These are phyloP conservation scores for Pseudogymnoascus verrucosus DNA, from an alignment of 2,329 filamentous ascomycete species.

Conservation along the genomic window DNA sequence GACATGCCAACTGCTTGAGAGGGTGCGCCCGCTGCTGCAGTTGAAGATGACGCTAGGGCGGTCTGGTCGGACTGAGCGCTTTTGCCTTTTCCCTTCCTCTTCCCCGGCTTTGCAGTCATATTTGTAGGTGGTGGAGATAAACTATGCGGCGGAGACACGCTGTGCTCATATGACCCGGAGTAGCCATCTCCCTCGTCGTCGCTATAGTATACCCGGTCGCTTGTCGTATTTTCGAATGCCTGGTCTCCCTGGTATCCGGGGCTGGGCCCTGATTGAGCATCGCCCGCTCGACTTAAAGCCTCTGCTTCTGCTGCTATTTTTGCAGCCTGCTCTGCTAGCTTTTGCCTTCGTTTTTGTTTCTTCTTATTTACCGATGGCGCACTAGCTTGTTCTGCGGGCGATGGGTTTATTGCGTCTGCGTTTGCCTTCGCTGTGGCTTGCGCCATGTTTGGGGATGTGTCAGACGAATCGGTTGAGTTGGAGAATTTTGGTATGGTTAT, in stretches of 20 bases:
- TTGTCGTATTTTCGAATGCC: conserved; percentile 25
- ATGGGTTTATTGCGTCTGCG: conserved; percentile 19
- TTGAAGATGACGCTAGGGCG: conserved; percentile 20
- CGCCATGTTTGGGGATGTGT: conserved; percentile 42
- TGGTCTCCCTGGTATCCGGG: conserved; percentile 27
- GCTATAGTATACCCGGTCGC: conserved; percentile 47
- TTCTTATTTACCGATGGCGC: conserved; percentile 69
- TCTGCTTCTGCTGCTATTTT: conserved; percentile 27
- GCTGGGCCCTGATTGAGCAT: not conserved
- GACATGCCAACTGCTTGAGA: conserved; percentile 34
- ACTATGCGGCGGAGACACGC: conserved; percentile 24
- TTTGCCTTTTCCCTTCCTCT: conserved; percentile 34
- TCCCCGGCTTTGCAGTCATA: conserved; percentile 27
- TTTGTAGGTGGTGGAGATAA: conserved; percentile 17
- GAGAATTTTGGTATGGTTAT: conserved; percentile 55
- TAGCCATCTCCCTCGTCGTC: conserved; percentile 38
- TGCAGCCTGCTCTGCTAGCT: conserved; percentile 56
- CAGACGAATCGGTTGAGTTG: conserved; percentile 41
- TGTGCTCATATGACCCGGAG: conserved; percentile 27
- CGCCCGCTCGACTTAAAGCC: not conserved
- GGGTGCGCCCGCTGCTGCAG: conserved; percentile 33
- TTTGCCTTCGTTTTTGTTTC: conserved; percentile 88
- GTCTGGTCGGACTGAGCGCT: conserved; percentile 12
- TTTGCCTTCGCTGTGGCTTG: conserved; percentile 26
- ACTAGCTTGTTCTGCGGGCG: conserved; percentile 25